phyloP scores from a whole-genome alignment of 2,329 filamentous ascomycete species.

The Dactylellina leptospora region DNA sequence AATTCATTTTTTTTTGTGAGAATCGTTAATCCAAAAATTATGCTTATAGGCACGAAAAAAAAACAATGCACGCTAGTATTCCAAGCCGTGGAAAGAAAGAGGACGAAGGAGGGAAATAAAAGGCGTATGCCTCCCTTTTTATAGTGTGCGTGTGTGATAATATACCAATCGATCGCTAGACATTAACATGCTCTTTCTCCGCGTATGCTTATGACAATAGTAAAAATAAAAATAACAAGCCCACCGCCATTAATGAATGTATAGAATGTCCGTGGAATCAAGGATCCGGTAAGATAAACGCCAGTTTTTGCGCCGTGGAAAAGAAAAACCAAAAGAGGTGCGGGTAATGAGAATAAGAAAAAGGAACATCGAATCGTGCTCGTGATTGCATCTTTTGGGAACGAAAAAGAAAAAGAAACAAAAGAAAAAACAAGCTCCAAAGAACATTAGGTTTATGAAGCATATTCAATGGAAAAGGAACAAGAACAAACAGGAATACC shows the following conservation, averaged over 20 bases:
- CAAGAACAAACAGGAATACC: neutral
- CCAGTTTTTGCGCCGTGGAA: slow-evolving; percentile 22
- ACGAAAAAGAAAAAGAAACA: neutral
- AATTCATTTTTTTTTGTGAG: neutral
- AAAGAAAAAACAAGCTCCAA: slow-evolving; percentile 16
- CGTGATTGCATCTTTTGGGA: slow-evolving; percentile 7
- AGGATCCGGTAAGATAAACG: slow-evolving; percentile 25
- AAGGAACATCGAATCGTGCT: slow-evolving; percentile 8
- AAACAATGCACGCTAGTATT: slow-evolving; percentile 1
- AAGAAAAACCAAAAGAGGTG: neutral
- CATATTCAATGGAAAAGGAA: slow-evolving; percentile 2
- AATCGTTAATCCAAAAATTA: too few relatives aligned
- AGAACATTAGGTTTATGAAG: slow-evolving; percentile 8
- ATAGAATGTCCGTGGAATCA: slow-evolving; percentile 3
- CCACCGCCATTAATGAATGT: slow-evolving; percentile 7
- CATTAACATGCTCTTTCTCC: slow-evolving; percentile 47
- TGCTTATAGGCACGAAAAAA: neutral
- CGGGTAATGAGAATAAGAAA: neutral
- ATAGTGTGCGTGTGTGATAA: neutral
- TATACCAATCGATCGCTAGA: slow-evolving; percentile 35
- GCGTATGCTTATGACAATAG: too few relatives aligned
- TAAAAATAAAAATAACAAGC: slow-evolving; percentile 5
- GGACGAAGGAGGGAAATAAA: neutral
- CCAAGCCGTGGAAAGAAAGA: neutral
- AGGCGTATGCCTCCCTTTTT: slow-evolving; percentile 15